phyloP scores from a whole-genome alignment of 345 rosid genomes.

The Boechera divaricarpa region DNA sequence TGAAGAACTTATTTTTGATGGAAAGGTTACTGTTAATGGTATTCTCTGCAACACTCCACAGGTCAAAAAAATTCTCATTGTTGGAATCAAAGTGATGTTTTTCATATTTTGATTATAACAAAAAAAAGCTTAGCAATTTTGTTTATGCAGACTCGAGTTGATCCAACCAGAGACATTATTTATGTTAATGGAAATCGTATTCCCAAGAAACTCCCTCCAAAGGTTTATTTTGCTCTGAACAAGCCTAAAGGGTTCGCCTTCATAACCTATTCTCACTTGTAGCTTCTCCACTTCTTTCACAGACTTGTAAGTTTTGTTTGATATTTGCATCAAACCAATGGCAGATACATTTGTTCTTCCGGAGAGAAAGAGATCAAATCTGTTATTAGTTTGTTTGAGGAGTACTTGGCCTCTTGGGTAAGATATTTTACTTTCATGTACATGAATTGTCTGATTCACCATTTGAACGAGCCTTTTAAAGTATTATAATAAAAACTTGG shows the following conservation, averaged over 20 bases:
- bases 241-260: constrained; percentile 93
- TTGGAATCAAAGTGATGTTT: background rate
- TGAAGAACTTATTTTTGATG: constrained; percentile 86
- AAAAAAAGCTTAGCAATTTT: background rate
- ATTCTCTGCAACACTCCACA: constrained; percentile 79
- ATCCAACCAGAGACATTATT: constrained; percentile 73
- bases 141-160: constrained; percentile 80
- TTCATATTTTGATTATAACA: background rate
- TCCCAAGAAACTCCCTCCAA: constrained; percentile 87
- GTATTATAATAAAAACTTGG: background rate
- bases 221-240: constrained; percentile 88
- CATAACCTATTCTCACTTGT: constrained; percentile 5
- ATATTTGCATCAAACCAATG: constrained; percentile 32
- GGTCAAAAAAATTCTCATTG: constrained; percentile 45
- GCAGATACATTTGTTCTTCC: constrained; percentile 91
- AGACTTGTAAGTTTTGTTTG: constrained; percentile 22
- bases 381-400: constrained; percentile 71
- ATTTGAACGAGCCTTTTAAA: background rate
- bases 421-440: constrained; percentile 5
- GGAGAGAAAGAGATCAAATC: constrained; percentile 83
- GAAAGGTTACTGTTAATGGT: constrained; percentile 91
- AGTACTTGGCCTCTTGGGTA: constrained; percentile 79
- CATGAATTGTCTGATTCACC: background rate
- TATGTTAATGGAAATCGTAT: constrained; percentile 92
- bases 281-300: constrained; percentile 19